Percentiles rank a stretch among this genome's conserved stretches.
These are phyloP conservation scores for Piloderma croceum DNA, from an alignment of 768 basidiomycete genomes.

Conservation along the genomic window DNA sequence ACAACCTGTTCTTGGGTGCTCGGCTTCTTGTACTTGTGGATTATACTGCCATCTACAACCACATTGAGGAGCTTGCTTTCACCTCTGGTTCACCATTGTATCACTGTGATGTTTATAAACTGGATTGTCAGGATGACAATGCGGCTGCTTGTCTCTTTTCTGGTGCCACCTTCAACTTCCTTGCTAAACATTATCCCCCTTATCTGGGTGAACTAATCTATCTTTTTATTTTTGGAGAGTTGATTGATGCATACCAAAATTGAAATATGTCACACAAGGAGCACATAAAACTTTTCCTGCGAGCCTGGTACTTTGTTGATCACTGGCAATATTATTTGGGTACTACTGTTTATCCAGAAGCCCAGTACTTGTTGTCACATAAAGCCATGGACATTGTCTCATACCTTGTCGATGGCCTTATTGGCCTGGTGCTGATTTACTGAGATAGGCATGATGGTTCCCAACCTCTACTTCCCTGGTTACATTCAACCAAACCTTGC, in stretches of 20 bases:
- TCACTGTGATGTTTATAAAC: constrained; percentile 25
- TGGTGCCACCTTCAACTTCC: constrained; percentile 17
- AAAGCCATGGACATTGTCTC: constrained; percentile 3
- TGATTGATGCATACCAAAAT: constrained; percentile 25
- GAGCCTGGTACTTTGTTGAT: constrained; percentile 4
- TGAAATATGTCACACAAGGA: constrained; percentile 13
- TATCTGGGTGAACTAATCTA: constrained; percentile 17
- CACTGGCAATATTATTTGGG: constrained; percentile 4
- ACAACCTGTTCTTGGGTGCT: constrained; percentile 32
- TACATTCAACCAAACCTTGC: constrained; percentile 17
- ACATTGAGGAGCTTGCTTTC: constrained; percentile 16
- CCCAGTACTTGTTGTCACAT: constrained; percentile 1
- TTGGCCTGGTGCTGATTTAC: constrained; percentile 1
- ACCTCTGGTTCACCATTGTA: constrained; percentile 19
- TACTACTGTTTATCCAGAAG: background rate
- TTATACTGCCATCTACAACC: constrained; percentile 11
- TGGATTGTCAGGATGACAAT: constrained; percentile 33
- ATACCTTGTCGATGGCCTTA: background rate
- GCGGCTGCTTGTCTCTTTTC: constrained; percentile 31
- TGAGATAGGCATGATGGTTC: background rate
- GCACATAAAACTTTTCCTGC: constrained; percentile 16
- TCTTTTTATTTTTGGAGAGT: constrained; percentile 27
- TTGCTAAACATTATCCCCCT: constrained; percentile 13
- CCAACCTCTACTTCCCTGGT: constrained; percentile 20
- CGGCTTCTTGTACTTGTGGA: constrained; percentile 20